Conservation (phyloP, 495 filamentous ascomycete species). For the Penicillium bovifimosum region DNA sequence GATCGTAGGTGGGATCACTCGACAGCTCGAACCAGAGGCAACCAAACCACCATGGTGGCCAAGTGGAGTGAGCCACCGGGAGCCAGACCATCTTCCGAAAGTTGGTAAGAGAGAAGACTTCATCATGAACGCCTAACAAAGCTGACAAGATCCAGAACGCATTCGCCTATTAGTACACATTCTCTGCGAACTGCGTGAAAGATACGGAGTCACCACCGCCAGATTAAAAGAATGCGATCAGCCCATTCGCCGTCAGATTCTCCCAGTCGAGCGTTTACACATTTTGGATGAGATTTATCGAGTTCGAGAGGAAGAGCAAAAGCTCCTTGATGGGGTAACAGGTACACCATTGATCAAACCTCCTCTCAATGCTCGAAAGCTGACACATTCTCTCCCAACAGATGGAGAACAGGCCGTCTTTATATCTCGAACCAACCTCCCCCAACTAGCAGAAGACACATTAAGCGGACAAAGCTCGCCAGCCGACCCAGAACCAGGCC, state of each 20-base stretch:
- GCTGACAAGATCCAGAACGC: slow-evolving; percentile 42
- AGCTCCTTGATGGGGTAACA: slow-evolving; percentile 49
- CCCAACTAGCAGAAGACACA: slow-evolving; percentile 19
- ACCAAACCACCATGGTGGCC: slow-evolving; percentile 77
- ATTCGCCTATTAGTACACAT: slow-evolving; percentile 57
- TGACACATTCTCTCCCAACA: slow-evolving; percentile 1
- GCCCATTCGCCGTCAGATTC: slow-evolving; percentile 39
- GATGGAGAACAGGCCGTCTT: slow-evolving; percentile 21
- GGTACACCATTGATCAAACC: slow-evolving; percentile 36
- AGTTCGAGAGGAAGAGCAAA: slow-evolving; percentile 57
- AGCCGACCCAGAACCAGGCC: slow-evolving; percentile 1
- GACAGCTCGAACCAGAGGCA: slow-evolving; percentile 35
- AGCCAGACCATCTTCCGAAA: slow-evolving; percentile 75
- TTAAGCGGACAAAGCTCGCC: slow-evolving; percentile 11
- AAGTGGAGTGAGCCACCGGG: slow-evolving; percentile 56
- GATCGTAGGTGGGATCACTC: slow-evolving; percentile 29
- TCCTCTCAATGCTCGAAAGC: not conserved
- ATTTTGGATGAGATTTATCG: slow-evolving; percentile 60
- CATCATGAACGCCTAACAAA: not conserved
- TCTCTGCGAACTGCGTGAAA: slow-evolving; percentile 40
- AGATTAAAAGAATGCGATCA: slow-evolving; percentile 39
- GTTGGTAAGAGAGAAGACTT: slow-evolving; percentile 44
- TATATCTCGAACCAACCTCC: slow-evolving; percentile 33
- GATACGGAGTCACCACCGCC: slow-evolving; percentile 32
- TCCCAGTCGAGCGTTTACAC: slow-evolving; percentile 32